Percentiles rank a stretch among this genome's conserved stretches.
Evolutionary conservation across 371 early-diverging fungal species (phyloP).

Genomic region (Apophysomyces sp.): DNA sequence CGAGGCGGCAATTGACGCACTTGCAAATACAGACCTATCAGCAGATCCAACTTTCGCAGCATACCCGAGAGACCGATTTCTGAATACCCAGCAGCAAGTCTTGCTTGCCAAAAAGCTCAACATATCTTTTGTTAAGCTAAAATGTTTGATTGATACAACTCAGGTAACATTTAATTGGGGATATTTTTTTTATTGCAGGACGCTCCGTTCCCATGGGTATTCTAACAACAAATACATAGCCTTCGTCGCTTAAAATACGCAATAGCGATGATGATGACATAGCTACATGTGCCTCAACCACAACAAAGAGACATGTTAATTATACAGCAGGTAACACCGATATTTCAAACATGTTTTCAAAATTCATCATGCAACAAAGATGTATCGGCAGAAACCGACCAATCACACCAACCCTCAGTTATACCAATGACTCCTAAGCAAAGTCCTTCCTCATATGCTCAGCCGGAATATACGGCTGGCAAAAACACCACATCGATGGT

Average conservation of each 20-base stretch:
- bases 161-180: constrained; percentile 24
- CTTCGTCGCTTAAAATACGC: not conserved
- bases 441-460: not conserved
- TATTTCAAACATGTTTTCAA: not conserved
- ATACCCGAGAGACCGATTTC: constrained; percentile 4
- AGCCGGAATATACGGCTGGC: no score
- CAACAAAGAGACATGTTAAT: not conserved
- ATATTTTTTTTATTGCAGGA: no score
- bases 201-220: not conserved
- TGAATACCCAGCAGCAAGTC: constrained; percentile 19
- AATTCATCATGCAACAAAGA: not conserved
- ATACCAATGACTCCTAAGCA: not conserved
- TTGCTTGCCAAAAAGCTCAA: constrained; percentile 14
- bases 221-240: not conserved
- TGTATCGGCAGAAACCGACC: not conserved
- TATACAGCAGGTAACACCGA: not conserved
- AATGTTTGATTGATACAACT: constrained; percentile 8
- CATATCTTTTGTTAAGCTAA: constrained; percentile 6
- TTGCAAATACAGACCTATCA: constrained; percentile 18
- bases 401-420: not conserved
- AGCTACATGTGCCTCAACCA: not conserved
- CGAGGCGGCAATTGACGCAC: constrained; percentile 17
- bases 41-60: constrained; percentile 4
- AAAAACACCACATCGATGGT: no score
- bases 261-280: not conserved